Percentiles rank a stretch among this genome's conserved stretches.
phyloP scores from a whole-genome alignment of 371 early-diverging fungal species.

The Vairimorpha necatrix region DNA sequence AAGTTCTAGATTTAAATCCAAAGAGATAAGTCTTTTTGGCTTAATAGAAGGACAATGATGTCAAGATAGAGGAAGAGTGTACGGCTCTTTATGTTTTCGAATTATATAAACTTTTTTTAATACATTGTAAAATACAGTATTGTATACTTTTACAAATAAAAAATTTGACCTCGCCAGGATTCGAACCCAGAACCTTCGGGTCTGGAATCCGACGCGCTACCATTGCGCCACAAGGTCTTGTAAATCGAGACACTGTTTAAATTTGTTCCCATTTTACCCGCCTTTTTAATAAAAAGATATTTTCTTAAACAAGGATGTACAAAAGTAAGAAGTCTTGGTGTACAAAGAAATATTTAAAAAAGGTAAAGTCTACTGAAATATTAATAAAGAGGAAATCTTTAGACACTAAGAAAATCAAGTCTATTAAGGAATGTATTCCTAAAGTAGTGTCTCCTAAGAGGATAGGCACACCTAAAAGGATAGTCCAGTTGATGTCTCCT shows the following conservation, averaged over 20 bases:
- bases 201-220: constrained; percentile 63
- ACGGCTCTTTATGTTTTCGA: too few species aligned
- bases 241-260: too few species aligned
- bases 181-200: constrained; percentile 61
- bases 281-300: constrained; percentile 24
- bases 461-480: constrained; percentile 27
- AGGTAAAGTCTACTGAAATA: constrained; percentile 28
- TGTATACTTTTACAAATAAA: too few species aligned
- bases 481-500: constrained; percentile 23
- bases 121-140: too few species aligned
- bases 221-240: constrained; percentile 61
- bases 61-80: too few species aligned
- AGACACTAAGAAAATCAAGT: constrained; percentile 8
- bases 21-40: too few species aligned
- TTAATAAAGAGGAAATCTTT: constrained; percentile 2
- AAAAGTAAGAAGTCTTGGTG: constrained; percentile 4
- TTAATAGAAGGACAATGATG: too few species aligned
- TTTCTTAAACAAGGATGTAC: neutral
- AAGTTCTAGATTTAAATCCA: too few species aligned
- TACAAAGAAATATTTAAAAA: constrained; percentile 29
- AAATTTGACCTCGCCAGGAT: constrained; percentile 52
- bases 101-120: too few species aligned
- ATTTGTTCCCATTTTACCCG: too few species aligned
- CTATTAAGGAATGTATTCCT: neutral
- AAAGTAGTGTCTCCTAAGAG: constrained; percentile 1